Percentiles rank a stretch among this genome's conserved stretches.
These are phyloP conservation scores for Acrocalymma vagum DNA, from an alignment of 2,329 filamentous ascomycete genomes.

Conservation along the genomic window DNA sequence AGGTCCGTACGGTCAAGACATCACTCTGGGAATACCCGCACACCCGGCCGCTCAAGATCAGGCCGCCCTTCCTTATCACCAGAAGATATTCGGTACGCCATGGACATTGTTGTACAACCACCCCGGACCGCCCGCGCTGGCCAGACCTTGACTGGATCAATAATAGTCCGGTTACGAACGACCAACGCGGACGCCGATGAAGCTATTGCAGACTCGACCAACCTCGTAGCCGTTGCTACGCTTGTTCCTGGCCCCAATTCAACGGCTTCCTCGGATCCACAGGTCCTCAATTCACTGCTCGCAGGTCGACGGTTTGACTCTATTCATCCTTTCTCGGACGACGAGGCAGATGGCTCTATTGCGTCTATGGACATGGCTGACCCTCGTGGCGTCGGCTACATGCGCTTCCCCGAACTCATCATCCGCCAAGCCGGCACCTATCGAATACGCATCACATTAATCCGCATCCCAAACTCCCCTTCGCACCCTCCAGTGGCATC, in stretches of 20 bases:
- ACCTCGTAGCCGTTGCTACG: slow-evolving; percentile 43
- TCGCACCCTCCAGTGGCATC: slow-evolving; percentile 34
- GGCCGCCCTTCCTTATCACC: slow-evolving; percentile 30
- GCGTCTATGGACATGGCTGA: slow-evolving; percentile 47
- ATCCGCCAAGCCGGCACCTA: slow-evolving; percentile 47
- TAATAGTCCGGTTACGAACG: slow-evolving; percentile 44
- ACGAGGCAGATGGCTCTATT: slow-evolving; percentile 45
- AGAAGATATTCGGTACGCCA: slow-evolving; percentile 44
- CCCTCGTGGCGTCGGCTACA: slow-evolving; percentile 45
- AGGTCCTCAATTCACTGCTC: slow-evolving; percentile 38
- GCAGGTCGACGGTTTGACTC: slow-evolving; percentile 42
- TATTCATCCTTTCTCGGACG: slow-evolving; percentile 46
- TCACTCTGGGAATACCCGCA: slow-evolving; percentile 29
- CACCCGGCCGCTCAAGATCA: slow-evolving; percentile 33
- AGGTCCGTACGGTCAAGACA: slow-evolving; percentile 40
- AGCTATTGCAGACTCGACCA: slow-evolving; percentile 41
- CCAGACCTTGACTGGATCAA: slow-evolving; percentile 37
- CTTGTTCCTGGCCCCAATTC: slow-evolving; percentile 39
- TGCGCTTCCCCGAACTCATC: slow-evolving; percentile 46
- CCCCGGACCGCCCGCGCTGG: slow-evolving; percentile 43
- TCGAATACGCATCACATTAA: slow-evolving; percentile 47
- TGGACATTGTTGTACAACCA: slow-evolving; percentile 50
- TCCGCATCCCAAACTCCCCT: slow-evolving; percentile 39
- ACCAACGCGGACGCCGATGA: slow-evolving; percentile 41
- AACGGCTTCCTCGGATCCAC: slow-evolving; percentile 34